These are phyloP conservation scores for Aspergillus fischeri DNA, from an alignment of 2,329 filamentous ascomycete genomes.

Conservation along the genomic window DNA sequence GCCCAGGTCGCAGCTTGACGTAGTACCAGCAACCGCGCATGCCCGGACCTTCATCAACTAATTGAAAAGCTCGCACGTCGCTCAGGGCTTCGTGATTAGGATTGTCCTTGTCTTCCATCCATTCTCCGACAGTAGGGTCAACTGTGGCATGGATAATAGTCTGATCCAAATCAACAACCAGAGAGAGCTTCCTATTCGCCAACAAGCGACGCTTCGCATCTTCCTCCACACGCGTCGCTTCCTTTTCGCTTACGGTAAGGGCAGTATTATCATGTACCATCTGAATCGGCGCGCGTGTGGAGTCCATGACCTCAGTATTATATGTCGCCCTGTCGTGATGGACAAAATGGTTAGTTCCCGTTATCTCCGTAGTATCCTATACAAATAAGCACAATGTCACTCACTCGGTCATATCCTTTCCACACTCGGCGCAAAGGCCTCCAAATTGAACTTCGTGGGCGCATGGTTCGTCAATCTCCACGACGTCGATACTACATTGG, in stretches of 20 bases:
- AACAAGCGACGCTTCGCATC: slow-evolving; percentile 81
- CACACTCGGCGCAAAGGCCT: slow-evolving; percentile 86
- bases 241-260: slow-evolving; percentile 76
- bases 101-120: slow-evolving; percentile 82
- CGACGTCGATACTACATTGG: slow-evolving; percentile 49
- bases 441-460: slow-evolving; percentile 87
- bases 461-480: slow-evolving; percentile 86
- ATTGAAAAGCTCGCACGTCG: slow-evolving; percentile 81
- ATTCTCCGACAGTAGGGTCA: slow-evolving; percentile 92
- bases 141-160: slow-evolving; percentile 98
- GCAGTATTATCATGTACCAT: slow-evolving; percentile 90
- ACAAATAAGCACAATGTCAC: slow-evolving; percentile 18
- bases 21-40: slow-evolving; percentile 89
- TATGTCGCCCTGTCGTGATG: slow-evolving; percentile 57
- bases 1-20: slow-evolving; percentile 90
- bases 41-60: slow-evolving; percentile 76
- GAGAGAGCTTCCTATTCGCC: slow-evolving; percentile 74
- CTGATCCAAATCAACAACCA: slow-evolving; percentile 96
- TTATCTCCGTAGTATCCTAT: background rate
- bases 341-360: background rate
- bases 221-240: slow-evolving; percentile 78
- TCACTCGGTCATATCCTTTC: slow-evolving; percentile 89
- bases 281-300: slow-evolving; percentile 84
- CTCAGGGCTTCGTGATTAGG: slow-evolving; percentile 89
- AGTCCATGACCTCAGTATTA: slow-evolving; percentile 73